A percentile compares a stretch with the other conserved stretches of the same genome.
These are phyloP conservation scores for Epichloe amarillans DNA, from an alignment of 2,329 filamentous ascomycete genomes.

Conservation along the genomic window DNA sequence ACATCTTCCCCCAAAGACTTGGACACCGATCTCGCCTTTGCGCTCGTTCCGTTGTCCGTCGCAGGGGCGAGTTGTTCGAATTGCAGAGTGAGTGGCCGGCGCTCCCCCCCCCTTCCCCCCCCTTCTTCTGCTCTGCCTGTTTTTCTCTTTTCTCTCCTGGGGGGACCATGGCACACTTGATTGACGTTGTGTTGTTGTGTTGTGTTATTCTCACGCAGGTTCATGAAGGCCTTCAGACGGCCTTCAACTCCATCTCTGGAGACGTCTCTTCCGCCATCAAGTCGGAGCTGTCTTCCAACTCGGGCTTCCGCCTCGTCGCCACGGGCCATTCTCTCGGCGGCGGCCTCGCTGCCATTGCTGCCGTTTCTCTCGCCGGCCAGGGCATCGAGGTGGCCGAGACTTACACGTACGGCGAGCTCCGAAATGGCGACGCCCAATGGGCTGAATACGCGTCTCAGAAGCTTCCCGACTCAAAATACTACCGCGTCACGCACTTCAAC, in stretches of 20 bases:
- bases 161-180: too few relatives aligned
- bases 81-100: not conserved
- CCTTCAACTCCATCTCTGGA: not conserved
- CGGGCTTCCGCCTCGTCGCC: not conserved
- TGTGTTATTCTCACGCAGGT: not conserved
- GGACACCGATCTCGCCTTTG: conserved; percentile 1
- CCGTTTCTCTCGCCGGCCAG: not conserved
- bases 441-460: not conserved
- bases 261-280: not conserved
- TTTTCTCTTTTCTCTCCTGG: too few relatives aligned
- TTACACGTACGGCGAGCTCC: conserved; percentile 2
- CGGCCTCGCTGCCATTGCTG: not conserved
- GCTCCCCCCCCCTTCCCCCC: too few relatives aligned
- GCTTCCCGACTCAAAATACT: not conserved
- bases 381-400: conserved; percentile 1
- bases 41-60: not conserved
- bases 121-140: too few relatives aligned
- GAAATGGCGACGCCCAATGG: conserved; percentile 2
- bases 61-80: not conserved
- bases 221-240: not conserved
- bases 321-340: conserved; percentile 2
- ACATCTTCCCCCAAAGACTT: conserved; percentile 1
- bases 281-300: not conserved
- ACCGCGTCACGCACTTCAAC: conserved; percentile 1
- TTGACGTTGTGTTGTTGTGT: not conserved